Percentiles rank a stretch among this genome's conserved stretches.
Conservation (phyloP, 225 moss, liverwort and hornwort genomes). For the Sphagnum tenellum region DNA sequence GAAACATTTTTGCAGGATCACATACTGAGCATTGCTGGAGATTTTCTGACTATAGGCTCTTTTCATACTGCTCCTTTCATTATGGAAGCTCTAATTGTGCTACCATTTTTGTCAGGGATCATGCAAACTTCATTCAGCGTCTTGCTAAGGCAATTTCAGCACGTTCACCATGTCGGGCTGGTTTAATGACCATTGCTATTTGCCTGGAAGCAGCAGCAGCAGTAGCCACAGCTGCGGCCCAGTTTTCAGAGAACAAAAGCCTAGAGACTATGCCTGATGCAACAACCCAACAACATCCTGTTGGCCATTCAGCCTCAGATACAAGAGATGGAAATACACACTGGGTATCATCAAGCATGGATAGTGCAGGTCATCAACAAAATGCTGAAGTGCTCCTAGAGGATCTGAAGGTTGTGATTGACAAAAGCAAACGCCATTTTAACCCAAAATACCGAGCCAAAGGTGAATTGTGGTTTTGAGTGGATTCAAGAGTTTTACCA, state of each 20-base stretch:
- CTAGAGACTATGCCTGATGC: no score
- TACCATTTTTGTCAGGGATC: constrained; percentile 37
- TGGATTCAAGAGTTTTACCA: not conserved
- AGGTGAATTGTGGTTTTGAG: constrained; percentile 26
- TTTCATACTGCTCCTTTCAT: no score
- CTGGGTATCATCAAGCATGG: constrained; percentile 6
- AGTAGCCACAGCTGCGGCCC: constrained; percentile 14
- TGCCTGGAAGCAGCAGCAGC: constrained; percentile 70
- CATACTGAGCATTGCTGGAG: no score
- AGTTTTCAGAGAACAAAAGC: no score
- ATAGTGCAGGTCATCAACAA: constrained; percentile 8
- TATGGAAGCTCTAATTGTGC: not conserved
- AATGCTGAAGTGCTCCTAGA: constrained; percentile 41
- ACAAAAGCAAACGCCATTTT: constrained; percentile 41
- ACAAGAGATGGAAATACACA: constrained; percentile 17
- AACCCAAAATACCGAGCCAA: constrained; percentile 49
- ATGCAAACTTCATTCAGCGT: constrained; percentile 36
- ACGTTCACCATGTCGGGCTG: constrained; percentile 41
- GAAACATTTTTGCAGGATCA: no score
- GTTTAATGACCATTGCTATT: constrained; percentile 53
- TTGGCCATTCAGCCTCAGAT: constrained; percentile 1
- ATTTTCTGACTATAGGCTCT: no score
- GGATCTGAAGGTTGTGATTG: constrained; percentile 43
- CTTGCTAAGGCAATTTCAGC: constrained; percentile 48
- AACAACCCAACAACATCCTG: constrained; percentile 7